These are phyloP conservation scores for Nothophoma quercina DNA, from an alignment of 2,329 filamentous ascomycete genomes.

Conservation along the genomic window DNA sequence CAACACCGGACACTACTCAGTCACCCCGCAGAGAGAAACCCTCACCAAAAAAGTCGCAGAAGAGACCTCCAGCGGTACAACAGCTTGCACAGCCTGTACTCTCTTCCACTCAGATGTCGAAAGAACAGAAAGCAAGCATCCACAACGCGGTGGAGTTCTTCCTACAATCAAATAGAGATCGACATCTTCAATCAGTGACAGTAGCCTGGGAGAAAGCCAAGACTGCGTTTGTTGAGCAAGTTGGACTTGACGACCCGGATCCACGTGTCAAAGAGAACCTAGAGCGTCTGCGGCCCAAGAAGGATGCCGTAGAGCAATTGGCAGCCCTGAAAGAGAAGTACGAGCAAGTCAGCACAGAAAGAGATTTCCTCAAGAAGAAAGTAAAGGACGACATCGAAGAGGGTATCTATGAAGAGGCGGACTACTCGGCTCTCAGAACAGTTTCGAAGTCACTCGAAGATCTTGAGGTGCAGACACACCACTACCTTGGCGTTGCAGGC, in stretches of 20 bases:
- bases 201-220: conserved; percentile 38
- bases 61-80: not conserved
- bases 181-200: conserved; percentile 25
- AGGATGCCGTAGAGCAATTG: conserved; percentile 43
- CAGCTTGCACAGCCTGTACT: conserved; percentile 12
- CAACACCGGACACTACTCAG: conserved; percentile 30
- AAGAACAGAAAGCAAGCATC: conserved; percentile 33
- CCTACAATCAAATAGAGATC: conserved; percentile 31
- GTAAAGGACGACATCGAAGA: conserved; percentile 41
- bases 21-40: conserved; percentile 16
- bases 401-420: conserved; percentile 34
- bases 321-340: conserved; percentile 28
- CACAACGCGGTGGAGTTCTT: conserved; percentile 33
- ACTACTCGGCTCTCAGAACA: conserved; percentile 36
- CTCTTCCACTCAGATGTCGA: conserved; percentile 37
- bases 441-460: conserved; percentile 38
- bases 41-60: conserved; percentile 23
- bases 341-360: conserved; percentile 26
- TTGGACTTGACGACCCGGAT: conserved; percentile 27
- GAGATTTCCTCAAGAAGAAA: conserved; percentile 35
- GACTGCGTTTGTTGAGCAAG: conserved; percentile 34
- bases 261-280: conserved; percentile 32
- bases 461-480: conserved; percentile 38
- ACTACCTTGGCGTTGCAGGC: conserved; percentile 34
- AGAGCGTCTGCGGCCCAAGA: conserved; percentile 33